Conservation (phyloP, 352 stramenopile species). For the Globisporangium okanoganense region DNA sequence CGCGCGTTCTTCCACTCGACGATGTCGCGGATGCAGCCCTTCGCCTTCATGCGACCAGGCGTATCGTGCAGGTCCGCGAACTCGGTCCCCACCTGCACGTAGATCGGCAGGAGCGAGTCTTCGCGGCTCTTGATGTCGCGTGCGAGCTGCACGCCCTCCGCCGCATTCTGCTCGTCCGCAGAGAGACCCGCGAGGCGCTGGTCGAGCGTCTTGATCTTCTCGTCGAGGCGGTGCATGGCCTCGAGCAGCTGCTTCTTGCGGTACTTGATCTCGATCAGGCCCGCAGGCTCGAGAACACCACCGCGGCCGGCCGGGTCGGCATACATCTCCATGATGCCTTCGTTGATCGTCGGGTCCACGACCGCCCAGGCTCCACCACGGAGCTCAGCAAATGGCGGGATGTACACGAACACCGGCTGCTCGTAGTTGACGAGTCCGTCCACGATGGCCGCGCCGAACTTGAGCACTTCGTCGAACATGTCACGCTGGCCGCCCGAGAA, state of each 20-base stretch:
- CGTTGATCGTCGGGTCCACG: constrained; percentile 99
- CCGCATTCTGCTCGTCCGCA: constrained; percentile 37
- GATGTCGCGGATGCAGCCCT: constrained; percentile 96
- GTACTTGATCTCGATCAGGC: constrained; percentile 99
- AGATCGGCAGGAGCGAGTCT: constrained; percentile 94
- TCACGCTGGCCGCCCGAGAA: constrained; percentile 99
- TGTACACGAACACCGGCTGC: constrained; percentile 99
- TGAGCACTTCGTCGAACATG: constrained; percentile 99
- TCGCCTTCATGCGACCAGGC: constrained; percentile 99
- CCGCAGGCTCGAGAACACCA: constrained; percentile 98
- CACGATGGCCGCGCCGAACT: constrained; percentile 99
- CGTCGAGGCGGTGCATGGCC: constrained; percentile 97
- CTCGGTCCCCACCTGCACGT: constrained; percentile 97
- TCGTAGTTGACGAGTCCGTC: constrained; percentile 98
- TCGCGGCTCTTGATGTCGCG: constrained; percentile 93
- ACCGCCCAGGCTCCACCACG: constrained; percentile 99
- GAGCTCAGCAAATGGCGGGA: constrained; percentile 98
- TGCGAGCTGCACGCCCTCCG: constrained; percentile 58
- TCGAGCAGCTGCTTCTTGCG: constrained; percentile 95
- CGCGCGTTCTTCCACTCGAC: constrained; percentile 95
- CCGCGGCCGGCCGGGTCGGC: constrained; percentile 91
- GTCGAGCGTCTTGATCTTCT: constrained; percentile 88
- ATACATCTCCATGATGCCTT: constrained; percentile 99
- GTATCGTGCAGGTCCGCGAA: constrained; percentile 99
- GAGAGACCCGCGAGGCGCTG: constrained; percentile 56